Conservation (phyloP, 2,329 filamentous ascomycete species). For the Mycosphaerella sp. region DNA sequence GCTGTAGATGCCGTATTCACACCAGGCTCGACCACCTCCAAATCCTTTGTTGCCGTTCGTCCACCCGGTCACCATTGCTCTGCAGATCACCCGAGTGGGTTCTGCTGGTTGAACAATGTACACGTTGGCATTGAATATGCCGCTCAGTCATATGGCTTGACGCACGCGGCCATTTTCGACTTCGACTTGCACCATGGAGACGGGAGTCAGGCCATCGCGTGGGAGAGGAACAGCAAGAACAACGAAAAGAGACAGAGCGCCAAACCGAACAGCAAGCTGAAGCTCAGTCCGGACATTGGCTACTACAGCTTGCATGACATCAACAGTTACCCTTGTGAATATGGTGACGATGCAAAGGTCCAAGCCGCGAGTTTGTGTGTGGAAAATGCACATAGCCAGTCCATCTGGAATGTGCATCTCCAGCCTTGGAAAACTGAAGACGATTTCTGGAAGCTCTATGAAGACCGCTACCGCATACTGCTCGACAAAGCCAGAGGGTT, state of each 20-base stretch:
- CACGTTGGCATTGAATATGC: slow-evolving; percentile 94
- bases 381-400: slow-evolving; percentile 89
- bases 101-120: slow-evolving; percentile 98
- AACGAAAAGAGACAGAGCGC: slow-evolving; percentile 28
- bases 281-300: slow-evolving; percentile 54
- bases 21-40: slow-evolving; percentile 32
- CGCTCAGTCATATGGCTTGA: slow-evolving; percentile 74
- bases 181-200: slow-evolving; percentile 91
- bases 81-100: slow-evolving; percentile 79
- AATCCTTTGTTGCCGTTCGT: slow-evolving; percentile 86
- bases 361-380: slow-evolving; percentile 91
- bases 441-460: slow-evolving; percentile 88
- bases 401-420: slow-evolving; percentile 92
- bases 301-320: slow-evolving; percentile 98
- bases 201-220: slow-evolving; percentile 90
- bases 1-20: slow-evolving; percentile 81
- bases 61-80: slow-evolving; percentile 97
- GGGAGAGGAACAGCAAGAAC: slow-evolving; percentile 77
- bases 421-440: slow-evolving; percentile 74
- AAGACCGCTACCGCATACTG: slow-evolving; percentile 67
- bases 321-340: slow-evolving; percentile 95
- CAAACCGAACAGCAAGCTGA: slow-evolving; percentile 29
- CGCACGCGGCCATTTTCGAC: slow-evolving; percentile 88
- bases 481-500: slow-evolving; percentile 76
- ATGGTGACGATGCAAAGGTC: slow-evolving; percentile 87